phyloP scores from a whole-genome alignment of 192 early-diverging fungal genomes.

The Rhizophagus sp. region DNA sequence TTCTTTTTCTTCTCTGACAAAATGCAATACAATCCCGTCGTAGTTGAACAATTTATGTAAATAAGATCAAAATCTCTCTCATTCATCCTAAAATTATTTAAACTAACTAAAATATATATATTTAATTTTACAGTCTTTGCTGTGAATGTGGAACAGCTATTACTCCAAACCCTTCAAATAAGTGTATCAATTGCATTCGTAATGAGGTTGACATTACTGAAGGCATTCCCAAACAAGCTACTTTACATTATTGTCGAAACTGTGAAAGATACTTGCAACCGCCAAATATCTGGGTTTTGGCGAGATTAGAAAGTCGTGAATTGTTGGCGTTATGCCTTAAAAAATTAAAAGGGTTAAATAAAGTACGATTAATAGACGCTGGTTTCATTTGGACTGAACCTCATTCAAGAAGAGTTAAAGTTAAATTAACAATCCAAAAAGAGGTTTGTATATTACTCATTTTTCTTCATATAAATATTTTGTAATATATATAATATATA shows the following conservation, averaged over 20 bases:
- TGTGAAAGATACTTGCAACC: conserved; percentile 98
- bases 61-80: background rate
- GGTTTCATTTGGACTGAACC: conserved; percentile 98
- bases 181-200: conserved; percentile 98
- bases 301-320: conserved; percentile 88
- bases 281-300: conserved; percentile 86
- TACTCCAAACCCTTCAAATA: conserved; percentile 95
- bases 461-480: background rate
- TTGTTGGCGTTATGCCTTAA: conserved; percentile 91
- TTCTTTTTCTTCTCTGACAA: background rate
- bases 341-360: conserved; percentile 86
- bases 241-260: conserved; percentile 93
- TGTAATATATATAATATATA: background rate
- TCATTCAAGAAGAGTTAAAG: conserved; percentile 86
- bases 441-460: conserved; percentile 58
- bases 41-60: conserved; percentile 58
- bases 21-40: conserved; percentile 58
- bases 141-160: conserved; percentile 93
- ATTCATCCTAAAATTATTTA: background rate
- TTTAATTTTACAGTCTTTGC: conserved; percentile 59
- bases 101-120: background rate
- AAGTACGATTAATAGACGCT: conserved; percentile 95
- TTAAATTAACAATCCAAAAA: conserved; percentile 99
- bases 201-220: conserved; percentile 98
- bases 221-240: conserved; percentile 96